phyloP scores from a whole-genome alignment of 352 stramenopile species.

The Phytophthora hybrid region DNA sequence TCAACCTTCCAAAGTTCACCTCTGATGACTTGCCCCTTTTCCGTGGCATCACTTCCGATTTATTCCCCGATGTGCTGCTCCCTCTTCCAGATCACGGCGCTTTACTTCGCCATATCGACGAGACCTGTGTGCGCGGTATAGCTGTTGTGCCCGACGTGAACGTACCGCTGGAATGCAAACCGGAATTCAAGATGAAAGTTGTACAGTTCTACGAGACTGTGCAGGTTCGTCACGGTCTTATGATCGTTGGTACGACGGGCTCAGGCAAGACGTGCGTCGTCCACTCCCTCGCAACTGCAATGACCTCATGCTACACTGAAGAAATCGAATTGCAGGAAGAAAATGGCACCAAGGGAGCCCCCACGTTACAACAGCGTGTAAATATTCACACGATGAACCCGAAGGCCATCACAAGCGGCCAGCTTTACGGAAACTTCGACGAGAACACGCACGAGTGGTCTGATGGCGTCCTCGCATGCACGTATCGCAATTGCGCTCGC shows the following conservation, averaged over 20 bases:
- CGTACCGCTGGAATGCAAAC: slow-evolving; percentile 78
- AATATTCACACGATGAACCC: slow-evolving; percentile 94
- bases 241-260: slow-evolving; percentile 95
- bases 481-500: slow-evolving; percentile 93
- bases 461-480: slow-evolving; percentile 94
- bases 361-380: slow-evolving; percentile 66
- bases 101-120: slow-evolving; percentile 86
- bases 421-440: slow-evolving; percentile 96
- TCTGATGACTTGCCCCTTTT: slow-evolving; percentile 95
- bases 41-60: slow-evolving; percentile 93
- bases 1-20: slow-evolving; percentile 96
- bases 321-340: slow-evolving; percentile 38
- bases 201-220: slow-evolving; percentile 97
- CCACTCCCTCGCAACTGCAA: slow-evolving; percentile 77
- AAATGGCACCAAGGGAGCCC: slow-evolving; percentile 38
- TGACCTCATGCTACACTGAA: slow-evolving; percentile 75
- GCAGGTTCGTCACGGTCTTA: slow-evolving; percentile 95
- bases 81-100: slow-evolving; percentile 87
- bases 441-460: slow-evolving; percentile 96
- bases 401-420: slow-evolving; percentile 94
- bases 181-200: slow-evolving; percentile 90
- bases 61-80: slow-evolving; percentile 92
- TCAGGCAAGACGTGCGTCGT: slow-evolving; percentile 95
- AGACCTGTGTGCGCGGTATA: slow-evolving; percentile 76
- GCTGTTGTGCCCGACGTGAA: slow-evolving; percentile 64